Evolutionary conservation across 257 asterid genomes (phyloP).

Genomic region (Coffea canephora): DNA sequence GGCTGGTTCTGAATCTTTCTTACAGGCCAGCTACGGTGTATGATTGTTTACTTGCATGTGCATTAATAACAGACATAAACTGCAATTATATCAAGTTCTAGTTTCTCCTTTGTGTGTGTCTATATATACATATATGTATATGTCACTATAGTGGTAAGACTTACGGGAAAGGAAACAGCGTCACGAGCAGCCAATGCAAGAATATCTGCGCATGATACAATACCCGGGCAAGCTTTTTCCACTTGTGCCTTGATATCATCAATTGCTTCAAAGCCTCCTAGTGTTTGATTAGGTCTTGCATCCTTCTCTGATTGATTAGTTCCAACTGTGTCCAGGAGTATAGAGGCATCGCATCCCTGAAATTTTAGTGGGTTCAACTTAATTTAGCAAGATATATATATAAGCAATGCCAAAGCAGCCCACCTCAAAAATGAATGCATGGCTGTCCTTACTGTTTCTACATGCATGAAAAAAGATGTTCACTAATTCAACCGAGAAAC

Average conservation of each 20-base stretch:
- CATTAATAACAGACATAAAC: too few species aligned
- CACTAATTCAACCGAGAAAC: too few species aligned
- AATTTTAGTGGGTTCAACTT: background rate
- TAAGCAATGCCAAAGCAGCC: background rate
- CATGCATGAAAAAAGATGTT: background rate
- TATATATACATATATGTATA: too few species aligned
- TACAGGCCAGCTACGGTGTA: too few species aligned
- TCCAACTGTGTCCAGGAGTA: constrained; percentile 40
- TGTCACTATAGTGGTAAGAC: background rate
- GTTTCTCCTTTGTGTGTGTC: too few species aligned
- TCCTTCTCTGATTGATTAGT: constrained; percentile 43
- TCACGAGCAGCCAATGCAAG: constrained; percentile 55
- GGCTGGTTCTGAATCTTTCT: too few species aligned
- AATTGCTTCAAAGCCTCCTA: constrained; percentile 42
- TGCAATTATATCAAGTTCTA: too few species aligned
- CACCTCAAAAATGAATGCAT: background rate
- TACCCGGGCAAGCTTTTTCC: constrained; percentile 35
- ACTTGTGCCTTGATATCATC: constrained; percentile 42
- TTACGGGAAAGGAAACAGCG: constrained; percentile 48
- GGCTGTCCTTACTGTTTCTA: background rate
- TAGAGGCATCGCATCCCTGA: constrained; percentile 57
- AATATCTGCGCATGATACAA: constrained; percentile 57
- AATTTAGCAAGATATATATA: background rate
- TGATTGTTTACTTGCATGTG: too few species aligned
- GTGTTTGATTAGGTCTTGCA: constrained; percentile 40